Conservation (phyloP, 1,139 yeast species). For the Magnusiomyces suaveolens region DNA sequence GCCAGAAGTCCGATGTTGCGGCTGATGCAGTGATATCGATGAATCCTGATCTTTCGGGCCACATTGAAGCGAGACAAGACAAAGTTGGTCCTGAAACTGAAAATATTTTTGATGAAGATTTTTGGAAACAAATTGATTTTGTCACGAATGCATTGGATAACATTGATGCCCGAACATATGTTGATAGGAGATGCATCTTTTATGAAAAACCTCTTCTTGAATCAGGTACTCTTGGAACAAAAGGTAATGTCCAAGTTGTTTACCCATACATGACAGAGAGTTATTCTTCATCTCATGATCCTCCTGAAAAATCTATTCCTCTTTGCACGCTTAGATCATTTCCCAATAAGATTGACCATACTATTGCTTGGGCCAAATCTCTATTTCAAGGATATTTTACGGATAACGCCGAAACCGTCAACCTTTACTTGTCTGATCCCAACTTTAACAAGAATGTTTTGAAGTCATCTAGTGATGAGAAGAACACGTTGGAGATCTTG, state of each 20-base stretch:
- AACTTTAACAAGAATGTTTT: constrained; percentile 83
- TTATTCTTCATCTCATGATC: constrained; percentile 93
- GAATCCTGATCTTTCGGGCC: constrained; percentile 76
- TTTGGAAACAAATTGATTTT: constrained; percentile 75
- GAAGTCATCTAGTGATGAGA: constrained; percentile 86
- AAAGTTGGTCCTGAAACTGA: constrained; percentile 94
- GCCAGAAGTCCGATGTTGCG: constrained; percentile 83
- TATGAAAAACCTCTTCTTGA: constrained; percentile 86
- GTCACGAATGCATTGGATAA: constrained; percentile 96
- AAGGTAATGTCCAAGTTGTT: constrained; percentile 95
- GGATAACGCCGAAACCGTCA: constrained; percentile 87
- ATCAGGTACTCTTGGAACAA: constrained; percentile 95
- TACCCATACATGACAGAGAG: constrained; percentile 90
- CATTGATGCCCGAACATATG: constrained; percentile 95
- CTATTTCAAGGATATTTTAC: constrained; percentile 88
- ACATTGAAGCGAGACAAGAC: constrained; percentile 66
- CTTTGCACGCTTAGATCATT: constrained; percentile 92
- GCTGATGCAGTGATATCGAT: constrained; percentile 71
- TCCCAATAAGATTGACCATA: constrained; percentile 97
- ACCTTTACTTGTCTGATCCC: constrained; percentile 82
- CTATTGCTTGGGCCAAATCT: constrained; percentile 98
- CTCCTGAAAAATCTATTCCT: constrained; percentile 96
- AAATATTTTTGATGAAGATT: constrained; percentile 70
- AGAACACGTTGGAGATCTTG: constrained; percentile 73
- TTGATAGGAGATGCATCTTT: constrained; percentile 92